Percentiles rank a stretch among this genome's conserved stretches.
Conservation (phyloP, 1,284 basidiomycete genomes). For the Tilletiopsis washingtonensis region DNA sequence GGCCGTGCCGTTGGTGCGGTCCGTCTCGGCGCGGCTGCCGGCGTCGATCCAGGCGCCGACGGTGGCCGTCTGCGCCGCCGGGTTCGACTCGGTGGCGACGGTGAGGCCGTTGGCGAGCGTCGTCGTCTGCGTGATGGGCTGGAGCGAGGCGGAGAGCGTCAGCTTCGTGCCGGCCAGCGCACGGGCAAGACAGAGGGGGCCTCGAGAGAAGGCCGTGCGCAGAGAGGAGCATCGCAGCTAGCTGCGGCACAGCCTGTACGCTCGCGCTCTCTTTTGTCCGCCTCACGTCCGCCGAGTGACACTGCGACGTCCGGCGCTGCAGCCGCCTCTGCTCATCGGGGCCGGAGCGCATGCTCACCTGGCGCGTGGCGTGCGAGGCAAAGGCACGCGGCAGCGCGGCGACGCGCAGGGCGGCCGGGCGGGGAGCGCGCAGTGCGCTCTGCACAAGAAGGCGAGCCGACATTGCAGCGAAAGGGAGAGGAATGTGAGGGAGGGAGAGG, state of each 20-base stretch:
- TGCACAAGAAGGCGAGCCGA: slow-evolving; percentile 1
- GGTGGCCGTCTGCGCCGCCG: slow-evolving; percentile 92
- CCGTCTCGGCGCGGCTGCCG: slow-evolving; percentile 89
- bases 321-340: too few relatives aligned
- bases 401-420: background rate
- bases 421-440: background rate
- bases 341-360: too few relatives aligned
- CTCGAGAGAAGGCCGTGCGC: background rate
- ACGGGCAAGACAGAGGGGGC: background rate
- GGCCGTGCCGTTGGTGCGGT: slow-evolving; percentile 87
- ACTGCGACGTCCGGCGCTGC: too few relatives aligned
- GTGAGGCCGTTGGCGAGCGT: slow-evolving; percentile 43
- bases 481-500: too few relatives aligned
- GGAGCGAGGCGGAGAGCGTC: too few relatives aligned
- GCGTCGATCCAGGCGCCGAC: slow-evolving; percentile 99
- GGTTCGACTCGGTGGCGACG: slow-evolving; percentile 64
- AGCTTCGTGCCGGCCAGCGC: too few relatives aligned
- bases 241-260: background rate
- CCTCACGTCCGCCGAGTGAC: too few relatives aligned
- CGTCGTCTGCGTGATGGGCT: slow-evolving; percentile 40
- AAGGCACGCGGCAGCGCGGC: slow-evolving; percentile 13
- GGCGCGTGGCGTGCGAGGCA: slow-evolving; percentile 25
- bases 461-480: too few relatives aligned
- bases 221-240: background rate
- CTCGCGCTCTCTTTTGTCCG: background rate